Evolutionary conservation across 495 filamentous ascomycete species (phyloP), one percentile per base, ranked within the genome.

Genomic region (Xylona heveae): DNA sequence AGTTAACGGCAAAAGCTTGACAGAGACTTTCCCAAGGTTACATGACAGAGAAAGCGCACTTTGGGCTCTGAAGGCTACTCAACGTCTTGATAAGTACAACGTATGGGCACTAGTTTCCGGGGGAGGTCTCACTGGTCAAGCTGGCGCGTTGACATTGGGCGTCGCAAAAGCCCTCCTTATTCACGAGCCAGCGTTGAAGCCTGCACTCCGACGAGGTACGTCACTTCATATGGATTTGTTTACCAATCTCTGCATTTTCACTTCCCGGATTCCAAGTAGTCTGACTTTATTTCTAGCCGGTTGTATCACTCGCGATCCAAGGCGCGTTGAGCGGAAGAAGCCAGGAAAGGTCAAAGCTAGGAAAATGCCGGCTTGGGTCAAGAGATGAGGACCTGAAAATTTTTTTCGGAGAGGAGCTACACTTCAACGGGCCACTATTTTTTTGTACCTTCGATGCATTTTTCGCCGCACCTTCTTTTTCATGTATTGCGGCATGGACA

Each of bases 291-390:
- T 42, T 41, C 42, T 44, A 97, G 90, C 85, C 48, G 88, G 88
- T 34, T 78, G 71, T 48, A 66, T 95, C 36, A 92, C 83, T 31
- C 74, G 91, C 41, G 84, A 99, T 66, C 67, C 77, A 24, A 78
- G 84, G 51, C 70, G 61, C 33, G 90, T 95, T 38, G 88, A 99
- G 58, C 82, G 88, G 45, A 99, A 99, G 75, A 99, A 99, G 69
- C 68, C 82, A 16, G 88, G 88, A 42, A 74, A 78, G 41, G 51
- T 92, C 52, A 95, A 95, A 62, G 85, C 88, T 25, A 75, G 88
- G 55, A 99, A 99, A 67, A 88, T 80, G 74, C 90, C 84, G 34
- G 64, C 90, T 40, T 99, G 88, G 88, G 85, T 95, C 59, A 94
- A 94, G 69, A 36, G 36, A 38, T 38, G 36, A 30, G n/a, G 10